phyloP scores from a whole-genome alignment of 768 basidiomycete species.

The Paxillus rubicundulus region DNA sequence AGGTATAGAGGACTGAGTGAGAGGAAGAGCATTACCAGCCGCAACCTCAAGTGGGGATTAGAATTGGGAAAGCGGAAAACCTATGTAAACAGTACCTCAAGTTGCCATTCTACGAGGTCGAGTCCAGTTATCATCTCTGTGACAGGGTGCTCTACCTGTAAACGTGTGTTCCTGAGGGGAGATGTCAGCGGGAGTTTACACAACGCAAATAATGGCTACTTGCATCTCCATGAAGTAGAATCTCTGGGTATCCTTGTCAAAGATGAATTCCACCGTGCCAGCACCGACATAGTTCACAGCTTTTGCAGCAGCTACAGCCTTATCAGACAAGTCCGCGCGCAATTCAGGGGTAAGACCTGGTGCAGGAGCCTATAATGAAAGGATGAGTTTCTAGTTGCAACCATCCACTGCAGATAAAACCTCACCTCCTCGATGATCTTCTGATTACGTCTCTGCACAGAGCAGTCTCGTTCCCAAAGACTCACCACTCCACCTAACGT shows the following conservation, averaged over 20 bases:
- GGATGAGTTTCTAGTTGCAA: not conserved
- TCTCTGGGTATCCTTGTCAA: conserved; percentile 82
- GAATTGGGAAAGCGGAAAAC: not conserved
- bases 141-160: conserved; percentile 90
- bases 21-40: conserved; percentile 81
- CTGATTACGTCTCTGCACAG: conserved; percentile 89
- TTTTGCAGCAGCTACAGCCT: conserved; percentile 89
- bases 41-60: conserved; percentile 55
- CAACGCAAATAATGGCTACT: conserved; percentile 18
- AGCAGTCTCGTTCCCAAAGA: conserved; percentile 94
- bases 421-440: conserved; percentile 90
- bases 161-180: conserved; percentile 66
- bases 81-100: conserved; percentile 51
- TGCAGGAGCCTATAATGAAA: conserved; percentile 73
- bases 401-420: not conserved
- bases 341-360: conserved; percentile 81
- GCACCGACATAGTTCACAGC: conserved; percentile 92
- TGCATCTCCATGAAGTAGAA: conserved; percentile 98
- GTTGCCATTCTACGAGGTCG: conserved; percentile 94
- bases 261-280: conserved; percentile 95
- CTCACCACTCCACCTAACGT: conserved; percentile 76
- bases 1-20: conserved; percentile 74
- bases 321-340: conserved; percentile 75
- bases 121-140: conserved; percentile 94
- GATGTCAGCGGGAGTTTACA: not conserved